Base-by-base conservation (phyloP, 1,139 yeast species). In the Arxiozyma telluris region DNA sequence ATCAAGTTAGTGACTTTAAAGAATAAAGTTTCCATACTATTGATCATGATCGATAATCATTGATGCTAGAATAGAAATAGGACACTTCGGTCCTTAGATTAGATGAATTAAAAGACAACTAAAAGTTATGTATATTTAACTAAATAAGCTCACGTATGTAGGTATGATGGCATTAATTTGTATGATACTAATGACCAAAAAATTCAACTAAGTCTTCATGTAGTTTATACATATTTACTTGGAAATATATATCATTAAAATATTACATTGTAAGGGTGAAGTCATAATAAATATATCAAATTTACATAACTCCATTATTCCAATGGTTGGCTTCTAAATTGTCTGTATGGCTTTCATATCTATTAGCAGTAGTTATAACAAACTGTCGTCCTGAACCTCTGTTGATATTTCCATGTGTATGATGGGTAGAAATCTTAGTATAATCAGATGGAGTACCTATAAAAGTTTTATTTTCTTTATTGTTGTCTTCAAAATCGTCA, bases 41-140 rank as follows among this genome's bases (percentile, higher is more conserved):
- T 20, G 61, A 44, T 38, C 20, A 60, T 1, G 70, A 66, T 42
- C 70, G 68, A 39, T 50, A 66, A 3, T 46, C 66, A 34, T 59
- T 60, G 27, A 57, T 66, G 1, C 71, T 67, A 56, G 59, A 62
- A 9, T 62, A 61, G 48, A 66, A 67, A 53, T 55, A 66, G 44
- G 70, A 66, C 38, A 54, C 65, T 1, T 51, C 67, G 27, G 66
- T 65, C 9, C 58, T 68, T 51, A 66, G 57, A 38, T 27, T 47
- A n/a, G 58, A 58, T 25, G 18, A 17, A 5, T 55, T 54, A 41
- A 48, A 52, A 22, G 56, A 51, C 12, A 7, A 11, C 12, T 41
- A n/a, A n/a, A 9, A 20, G 30, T 39, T 20, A 17, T 12, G 9
- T 12, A 43, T 43, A 6, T 44, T 46, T n/a, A 41, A 11, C 20